Conservation (phyloP, 305 asterid species). For the Fraxinus nigra region DNA sequence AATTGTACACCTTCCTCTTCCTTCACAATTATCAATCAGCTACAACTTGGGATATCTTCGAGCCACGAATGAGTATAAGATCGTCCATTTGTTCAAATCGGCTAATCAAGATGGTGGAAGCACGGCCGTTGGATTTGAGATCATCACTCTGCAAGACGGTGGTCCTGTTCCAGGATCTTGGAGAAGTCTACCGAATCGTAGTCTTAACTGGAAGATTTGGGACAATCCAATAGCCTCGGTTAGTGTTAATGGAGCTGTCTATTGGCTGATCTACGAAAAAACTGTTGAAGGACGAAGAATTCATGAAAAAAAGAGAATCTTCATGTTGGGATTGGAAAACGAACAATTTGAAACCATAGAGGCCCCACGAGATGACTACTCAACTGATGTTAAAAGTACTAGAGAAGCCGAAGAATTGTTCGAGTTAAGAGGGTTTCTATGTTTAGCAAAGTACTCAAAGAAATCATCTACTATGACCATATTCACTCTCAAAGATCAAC, state of each 20-base stretch:
- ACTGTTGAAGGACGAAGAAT: not conserved
- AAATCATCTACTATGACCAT: not conserved
- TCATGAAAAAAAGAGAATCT: not conserved
- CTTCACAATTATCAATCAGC: not conserved
- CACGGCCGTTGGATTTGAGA: not conserved
- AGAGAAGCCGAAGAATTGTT: not conserved
- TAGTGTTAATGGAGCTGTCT: not conserved
- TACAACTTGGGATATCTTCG: not conserved
- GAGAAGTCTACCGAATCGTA: not conserved
- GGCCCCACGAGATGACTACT: not conserved
- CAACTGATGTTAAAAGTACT: not conserved
- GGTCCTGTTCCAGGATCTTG: conserved; percentile 7
- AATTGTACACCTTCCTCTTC: conserved; percentile 5
- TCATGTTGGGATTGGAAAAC: not conserved
- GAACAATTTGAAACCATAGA: not conserved
- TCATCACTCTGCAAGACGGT: not conserved
- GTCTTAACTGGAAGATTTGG: not conserved
- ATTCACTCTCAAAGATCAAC: not conserved
- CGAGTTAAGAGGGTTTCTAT: not conserved
- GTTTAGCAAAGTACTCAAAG: conserved; percentile 5
- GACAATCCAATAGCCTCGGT: not conserved
- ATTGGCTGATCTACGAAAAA: not conserved
- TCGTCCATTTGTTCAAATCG: not conserved
- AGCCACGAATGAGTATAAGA: conserved; percentile 1
- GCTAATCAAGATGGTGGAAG: not conserved